These are phyloP conservation scores for Strigomonas galati DNA, from an alignment of 208 protist species.

Conservation along the genomic window DNA sequence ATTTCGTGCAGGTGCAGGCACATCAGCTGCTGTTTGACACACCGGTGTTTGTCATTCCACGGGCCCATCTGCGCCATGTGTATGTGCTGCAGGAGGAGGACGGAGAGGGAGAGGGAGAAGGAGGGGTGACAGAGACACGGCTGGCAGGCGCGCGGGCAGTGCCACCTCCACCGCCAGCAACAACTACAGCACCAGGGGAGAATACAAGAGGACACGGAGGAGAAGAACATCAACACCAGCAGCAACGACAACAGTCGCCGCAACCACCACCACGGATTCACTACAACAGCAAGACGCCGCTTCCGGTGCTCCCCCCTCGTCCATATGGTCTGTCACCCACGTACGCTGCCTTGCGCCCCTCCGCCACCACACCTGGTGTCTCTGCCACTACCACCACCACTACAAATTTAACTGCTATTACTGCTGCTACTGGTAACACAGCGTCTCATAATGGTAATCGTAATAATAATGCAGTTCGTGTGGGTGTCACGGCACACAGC, in stretches of 20 bases:
- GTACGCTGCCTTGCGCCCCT: too few relatives aligned
- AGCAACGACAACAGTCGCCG: background rate
- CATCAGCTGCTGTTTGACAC: background rate
- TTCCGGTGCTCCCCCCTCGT: too few relatives aligned
- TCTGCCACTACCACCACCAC: too few relatives aligned
- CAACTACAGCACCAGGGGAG: background rate
- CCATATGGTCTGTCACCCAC: too few relatives aligned
- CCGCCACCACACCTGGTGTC: too few relatives aligned
- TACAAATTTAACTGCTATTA: constrained; percentile 2
- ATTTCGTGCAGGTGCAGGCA: background rate
- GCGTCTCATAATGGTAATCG: too few relatives aligned
- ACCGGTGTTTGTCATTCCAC: constrained; percentile 1
- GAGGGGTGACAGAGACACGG: background rate
- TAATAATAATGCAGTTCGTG: too few relatives aligned
- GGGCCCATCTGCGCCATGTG: background rate
- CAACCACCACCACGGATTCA: too few relatives aligned
- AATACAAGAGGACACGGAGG: background rate
- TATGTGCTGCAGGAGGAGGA: background rate
- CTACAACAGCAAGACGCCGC: too few relatives aligned
- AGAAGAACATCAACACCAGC: background rate
- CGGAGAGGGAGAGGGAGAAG: background rate
- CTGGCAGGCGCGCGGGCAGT: background rate
- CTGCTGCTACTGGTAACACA: background rate
- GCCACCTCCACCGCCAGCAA: background rate
- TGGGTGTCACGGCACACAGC: too few relatives aligned